Base-by-base conservation (phyloP, 805 yeast species). In the Yamadazyma scolyti region DNA sequence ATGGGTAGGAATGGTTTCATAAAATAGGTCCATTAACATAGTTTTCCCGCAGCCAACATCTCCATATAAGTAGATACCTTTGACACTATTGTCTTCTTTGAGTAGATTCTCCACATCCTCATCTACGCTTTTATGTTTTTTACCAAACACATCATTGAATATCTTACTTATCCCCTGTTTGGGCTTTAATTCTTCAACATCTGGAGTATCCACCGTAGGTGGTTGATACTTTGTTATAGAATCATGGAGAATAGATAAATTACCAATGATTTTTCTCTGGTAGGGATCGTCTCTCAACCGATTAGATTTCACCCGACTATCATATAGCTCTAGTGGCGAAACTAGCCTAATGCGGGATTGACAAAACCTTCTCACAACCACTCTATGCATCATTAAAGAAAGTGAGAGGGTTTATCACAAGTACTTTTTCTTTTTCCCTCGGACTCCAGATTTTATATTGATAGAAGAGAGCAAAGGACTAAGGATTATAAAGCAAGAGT, bases 11-110 rank as follows among this genome's bases (percentile, higher is more conserved):
- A 90, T 73, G 0, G 96, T 86, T 13, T 75, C 66, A 58, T 89
- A 93, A 49, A 93, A 93, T 43, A 93, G 66, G 57, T 93, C 97
- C 97, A 93, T 90, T 38, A 93, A 66, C 97, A 93, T 90, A 6
- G 98, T 93, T 53, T 93, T 90, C 4, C 98, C 98, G 58, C 97
- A 89, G 2, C 98, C 98, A 25, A 93, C 98, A 56, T 93, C 97
- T 14, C 98, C 98, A 57, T 85, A 93, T 18, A 93, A 67, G 50
- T 93, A 93, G 6, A 93, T 82, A 4, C 98, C 98, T 43, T 73
- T 96, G 9, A 79, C 66, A 3, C 46, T 47, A 12, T 56, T 56
- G 17, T 58, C 65, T 25, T 49, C 56, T 14, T 6, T 41, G 39
- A 20, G 43, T 30, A 20, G 25, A 43, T 6, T 35, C 12, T 25